These are phyloP conservation scores for Solanum pimpinellifolium DNA, from an alignment of 257 asterid genomes.

Conservation along the genomic window DNA sequence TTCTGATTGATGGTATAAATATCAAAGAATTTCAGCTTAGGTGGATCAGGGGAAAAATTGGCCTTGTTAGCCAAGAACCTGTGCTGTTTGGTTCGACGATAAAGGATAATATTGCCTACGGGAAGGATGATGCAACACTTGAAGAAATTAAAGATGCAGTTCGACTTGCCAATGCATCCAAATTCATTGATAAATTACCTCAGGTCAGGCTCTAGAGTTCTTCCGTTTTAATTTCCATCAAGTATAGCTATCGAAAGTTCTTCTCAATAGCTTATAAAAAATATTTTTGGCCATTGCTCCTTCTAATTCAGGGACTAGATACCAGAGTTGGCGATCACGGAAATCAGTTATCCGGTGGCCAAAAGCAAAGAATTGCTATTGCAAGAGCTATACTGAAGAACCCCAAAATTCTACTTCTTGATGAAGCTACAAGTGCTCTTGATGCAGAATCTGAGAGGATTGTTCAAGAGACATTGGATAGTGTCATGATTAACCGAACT, in stretches of 20 bases:
- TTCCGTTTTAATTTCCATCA: background rate
- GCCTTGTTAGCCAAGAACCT: slow-evolving; percentile 51
- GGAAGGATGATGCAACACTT: slow-evolving; percentile 57
- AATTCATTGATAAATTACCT: slow-evolving; percentile 62
- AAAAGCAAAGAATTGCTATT: slow-evolving; percentile 51
- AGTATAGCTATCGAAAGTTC: background rate
- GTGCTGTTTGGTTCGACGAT: slow-evolving; percentile 13
- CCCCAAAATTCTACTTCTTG: slow-evolving; percentile 40
- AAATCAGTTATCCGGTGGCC: slow-evolving; percentile 51
- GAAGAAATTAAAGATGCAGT: slow-evolving; percentile 54
- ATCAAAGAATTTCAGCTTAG: slow-evolving; percentile 35
- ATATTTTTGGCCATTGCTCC: slow-evolving; percentile 9
- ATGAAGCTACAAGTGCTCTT: slow-evolving; percentile 57
- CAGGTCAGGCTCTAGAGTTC: slow-evolving; percentile 27
- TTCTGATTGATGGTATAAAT: slow-evolving; percentile 34
- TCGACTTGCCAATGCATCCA: slow-evolving; percentile 72
- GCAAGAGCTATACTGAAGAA: slow-evolving; percentile 47
- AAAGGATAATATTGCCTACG: slow-evolving; percentile 71
- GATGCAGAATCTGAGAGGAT: slow-evolving; percentile 41
- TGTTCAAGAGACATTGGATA: slow-evolving; percentile 39
- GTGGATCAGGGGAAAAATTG: slow-evolving; percentile 47
- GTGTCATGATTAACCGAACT: slow-evolving; percentile 37
- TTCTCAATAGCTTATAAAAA: slow-evolving; percentile 14
- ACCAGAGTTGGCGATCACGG: slow-evolving; percentile 46
- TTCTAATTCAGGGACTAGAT: slow-evolving; percentile 46